A percentile compares a stretch with the other conserved stretches of the same genome.
These are phyloP conservation scores for Chytriomyces sp. DNA, from an alignment of 192 early-diverging fungal species.

Conservation along the genomic window DNA sequence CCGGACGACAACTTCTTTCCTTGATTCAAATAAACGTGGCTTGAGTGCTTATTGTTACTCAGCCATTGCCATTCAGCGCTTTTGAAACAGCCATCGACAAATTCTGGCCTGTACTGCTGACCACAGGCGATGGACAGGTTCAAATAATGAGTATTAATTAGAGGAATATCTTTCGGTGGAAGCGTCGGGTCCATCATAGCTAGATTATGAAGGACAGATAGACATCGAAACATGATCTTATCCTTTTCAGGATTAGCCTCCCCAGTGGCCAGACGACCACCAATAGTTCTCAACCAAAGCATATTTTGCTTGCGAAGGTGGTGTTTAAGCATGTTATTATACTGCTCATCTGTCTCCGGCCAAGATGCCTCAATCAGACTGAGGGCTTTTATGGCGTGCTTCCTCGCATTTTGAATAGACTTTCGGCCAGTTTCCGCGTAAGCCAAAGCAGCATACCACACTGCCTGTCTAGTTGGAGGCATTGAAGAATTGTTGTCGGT, in stretches of 20 bases:
- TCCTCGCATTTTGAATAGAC: slow-evolving; percentile 11
- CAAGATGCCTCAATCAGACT: slow-evolving; percentile 15
- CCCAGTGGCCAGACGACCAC: slow-evolving; percentile 6
- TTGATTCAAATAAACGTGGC: slow-evolving; percentile 20
- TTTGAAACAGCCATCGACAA: slow-evolving; percentile 25
- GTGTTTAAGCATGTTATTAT: slow-evolving; percentile 4
- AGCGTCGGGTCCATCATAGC: slow-evolving; percentile 19
- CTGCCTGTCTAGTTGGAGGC: slow-evolving; percentile 12
- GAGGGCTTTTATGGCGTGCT: slow-evolving; percentile 23
- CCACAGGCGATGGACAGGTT: slow-evolving; percentile 24
- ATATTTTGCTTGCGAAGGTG: slow-evolving; percentile 16
- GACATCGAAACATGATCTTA: slow-evolving; percentile 22
- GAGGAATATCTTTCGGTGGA: slow-evolving; percentile 11
- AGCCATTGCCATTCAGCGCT: slow-evolving; percentile 31
- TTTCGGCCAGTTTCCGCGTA: slow-evolving; percentile 14
- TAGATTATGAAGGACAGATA: slow-evolving; percentile 12
- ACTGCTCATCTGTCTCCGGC: slow-evolving; percentile 27
- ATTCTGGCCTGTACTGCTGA: slow-evolving; percentile 15
- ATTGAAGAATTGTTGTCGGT: background rate
- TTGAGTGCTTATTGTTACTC: slow-evolving; percentile 18
- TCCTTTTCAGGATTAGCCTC: slow-evolving; percentile 21
- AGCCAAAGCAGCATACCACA: slow-evolving; percentile 30
- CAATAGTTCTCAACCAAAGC: slow-evolving; percentile 13
- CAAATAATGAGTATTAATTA: slow-evolving; percentile 9
- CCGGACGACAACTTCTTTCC: slow-evolving; percentile 16